phyloP scores from a whole-genome alignment of 495 filamentous ascomycete genomes.

The Penicillium cosmopolitanum region DNA sequence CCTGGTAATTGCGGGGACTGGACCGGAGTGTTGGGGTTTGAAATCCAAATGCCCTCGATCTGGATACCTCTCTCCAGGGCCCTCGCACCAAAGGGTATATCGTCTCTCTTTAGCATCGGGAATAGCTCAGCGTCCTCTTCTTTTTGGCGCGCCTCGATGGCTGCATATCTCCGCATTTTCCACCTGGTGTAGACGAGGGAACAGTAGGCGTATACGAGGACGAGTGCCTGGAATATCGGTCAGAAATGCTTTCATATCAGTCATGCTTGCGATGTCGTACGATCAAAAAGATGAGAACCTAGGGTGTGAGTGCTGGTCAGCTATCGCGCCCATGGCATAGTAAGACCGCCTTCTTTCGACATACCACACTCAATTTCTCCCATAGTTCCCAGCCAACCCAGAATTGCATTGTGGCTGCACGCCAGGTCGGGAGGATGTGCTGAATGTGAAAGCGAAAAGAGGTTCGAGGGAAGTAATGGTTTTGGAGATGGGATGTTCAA shows the following conservation, averaged over 20 bases:
- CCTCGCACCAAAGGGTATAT: conserved; percentile 86
- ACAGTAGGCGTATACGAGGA: conserved; percentile 47
- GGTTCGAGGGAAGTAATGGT: background rate
- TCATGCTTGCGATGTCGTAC: conserved; percentile 34
- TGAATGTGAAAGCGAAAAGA: background rate
- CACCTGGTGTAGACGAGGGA: conserved; percentile 63
- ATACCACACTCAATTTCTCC: conserved; percentile 90
- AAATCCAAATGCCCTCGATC: conserved; percentile 90
- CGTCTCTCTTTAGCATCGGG: conserved; percentile 48
- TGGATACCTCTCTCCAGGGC: conserved; percentile 85
- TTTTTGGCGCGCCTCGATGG: conserved; percentile 66
- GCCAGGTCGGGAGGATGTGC: background rate
- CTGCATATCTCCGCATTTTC: conserved; percentile 64
- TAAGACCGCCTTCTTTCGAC: conserved; percentile 30
- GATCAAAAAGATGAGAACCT: conserved; percentile 51
- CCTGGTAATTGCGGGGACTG: conserved; percentile 30
- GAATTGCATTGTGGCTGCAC: conserved; percentile 53
- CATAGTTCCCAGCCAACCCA: conserved; percentile 81
- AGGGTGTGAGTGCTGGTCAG: background rate
- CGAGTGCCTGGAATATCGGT: conserved; percentile 45
- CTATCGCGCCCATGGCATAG: background rate
- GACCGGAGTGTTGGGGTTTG: conserved; percentile 57
- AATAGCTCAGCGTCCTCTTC: conserved; percentile 38
- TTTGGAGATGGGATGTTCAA: background rate
- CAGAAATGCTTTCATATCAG: conserved; percentile 25